phyloP scores from a whole-genome alignment of 108 stramenopile species.

The Fragilaria crotonensis region DNA sequence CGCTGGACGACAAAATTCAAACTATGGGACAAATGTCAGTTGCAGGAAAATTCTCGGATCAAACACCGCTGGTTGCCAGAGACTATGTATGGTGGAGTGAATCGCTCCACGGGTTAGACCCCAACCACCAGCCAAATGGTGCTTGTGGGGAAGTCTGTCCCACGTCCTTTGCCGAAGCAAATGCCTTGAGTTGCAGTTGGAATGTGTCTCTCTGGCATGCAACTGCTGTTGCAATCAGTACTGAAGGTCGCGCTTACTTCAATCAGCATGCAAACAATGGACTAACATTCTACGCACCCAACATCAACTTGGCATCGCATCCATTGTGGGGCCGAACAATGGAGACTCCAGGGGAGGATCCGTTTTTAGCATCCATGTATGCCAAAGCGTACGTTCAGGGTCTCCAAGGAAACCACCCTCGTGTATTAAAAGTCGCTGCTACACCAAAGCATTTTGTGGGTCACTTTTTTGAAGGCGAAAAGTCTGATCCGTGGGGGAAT shows the following conservation, averaged over 20 bases:
- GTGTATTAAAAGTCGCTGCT: neutral
- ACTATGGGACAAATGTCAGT: constrained; percentile 22
- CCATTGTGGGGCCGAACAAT: constrained; percentile 1
- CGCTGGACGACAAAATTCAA: constrained; percentile 20
- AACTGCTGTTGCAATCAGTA: neutral
- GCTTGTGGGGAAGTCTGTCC: neutral
- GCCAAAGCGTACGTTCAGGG: neutral
- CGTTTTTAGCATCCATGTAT: neutral
- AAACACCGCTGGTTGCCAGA: constrained; percentile 19
- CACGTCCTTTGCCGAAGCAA: constrained; percentile 2
- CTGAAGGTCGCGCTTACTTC: neutral
- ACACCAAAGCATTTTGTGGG: constrained; percentile 2
- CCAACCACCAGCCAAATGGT: neutral
- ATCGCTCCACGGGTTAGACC: constrained; percentile 40
- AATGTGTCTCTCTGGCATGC: neutral
- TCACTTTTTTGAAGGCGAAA: neutral
- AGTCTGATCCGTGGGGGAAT: neutral
- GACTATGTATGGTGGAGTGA: constrained; percentile 56
- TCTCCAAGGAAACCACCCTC: constrained; percentile 1
- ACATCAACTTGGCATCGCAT: neutral
- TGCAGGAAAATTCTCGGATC: constrained; percentile 12
- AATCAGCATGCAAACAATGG: neutral
- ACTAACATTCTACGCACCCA: neutral
- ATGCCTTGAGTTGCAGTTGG: neutral
- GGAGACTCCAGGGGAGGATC: constrained; percentile 5